phyloP scores from a whole-genome alignment of 2,329 filamentous ascomycete genomes.

The Pseudocercospora macadamiae region DNA sequence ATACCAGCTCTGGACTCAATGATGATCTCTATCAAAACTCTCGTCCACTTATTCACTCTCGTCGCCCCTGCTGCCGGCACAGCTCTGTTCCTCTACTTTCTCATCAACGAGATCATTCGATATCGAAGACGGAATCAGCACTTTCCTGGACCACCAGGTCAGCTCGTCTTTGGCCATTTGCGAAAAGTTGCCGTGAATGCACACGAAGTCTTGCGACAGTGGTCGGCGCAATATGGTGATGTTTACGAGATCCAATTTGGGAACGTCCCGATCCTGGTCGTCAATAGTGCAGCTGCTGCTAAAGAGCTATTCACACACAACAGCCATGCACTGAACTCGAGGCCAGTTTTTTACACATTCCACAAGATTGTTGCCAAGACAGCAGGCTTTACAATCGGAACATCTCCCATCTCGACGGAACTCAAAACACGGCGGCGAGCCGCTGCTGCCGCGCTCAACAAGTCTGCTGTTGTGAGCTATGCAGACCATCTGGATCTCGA shows the following conservation, averaged over 20 bases:
- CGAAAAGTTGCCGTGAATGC: conserved; percentile 47
- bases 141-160: conserved; percentile 44
- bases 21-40: too few species aligned
- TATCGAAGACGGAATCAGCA: conserved; percentile 39
- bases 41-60: too few species aligned
- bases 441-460: conserved; percentile 67
- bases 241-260: conserved; percentile 51
- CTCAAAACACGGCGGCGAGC: conserved; percentile 67
- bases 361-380: conserved; percentile 64
- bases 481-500: conserved; percentile 65
- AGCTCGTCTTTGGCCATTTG: conserved; percentile 46
- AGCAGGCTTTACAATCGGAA: conserved; percentile 68
- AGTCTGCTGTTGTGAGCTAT: conserved; percentile 65
- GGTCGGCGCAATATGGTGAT: conserved; percentile 45
- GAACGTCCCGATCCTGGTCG: conserved; percentile 48
- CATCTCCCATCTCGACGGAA: conserved; percentile 66
- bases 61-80: too few species aligned
- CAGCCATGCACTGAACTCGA: conserved; percentile 45
- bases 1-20: too few species aligned
- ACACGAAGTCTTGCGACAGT: conserved; percentile 46
- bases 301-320: conserved; percentile 46
- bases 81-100: not conserved
- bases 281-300: conserved; percentile 47
- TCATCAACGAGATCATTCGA: not conserved
- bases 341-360: conserved; percentile 51